phyloP scores from a whole-genome alignment of 2,329 filamentous ascomycete genomes.

The Fonsecaea erecta region DNA sequence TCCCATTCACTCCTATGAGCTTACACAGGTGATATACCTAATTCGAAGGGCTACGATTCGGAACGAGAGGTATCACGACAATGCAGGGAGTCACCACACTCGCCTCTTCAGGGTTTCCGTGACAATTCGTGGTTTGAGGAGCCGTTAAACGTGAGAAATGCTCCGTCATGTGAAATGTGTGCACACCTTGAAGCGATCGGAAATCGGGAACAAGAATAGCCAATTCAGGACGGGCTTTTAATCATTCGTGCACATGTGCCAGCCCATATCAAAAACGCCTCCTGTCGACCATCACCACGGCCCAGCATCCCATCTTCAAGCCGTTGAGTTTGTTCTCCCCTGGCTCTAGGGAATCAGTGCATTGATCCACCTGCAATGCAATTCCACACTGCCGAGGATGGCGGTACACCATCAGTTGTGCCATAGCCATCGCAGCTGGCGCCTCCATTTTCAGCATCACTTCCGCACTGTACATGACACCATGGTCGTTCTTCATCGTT shows the following conservation, averaged over 20 bases:
- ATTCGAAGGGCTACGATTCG: not conserved
- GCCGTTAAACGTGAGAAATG: not conserved
- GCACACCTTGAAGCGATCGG: not conserved
- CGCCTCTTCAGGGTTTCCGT: not conserved
- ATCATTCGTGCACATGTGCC: slow-evolving; percentile 19
- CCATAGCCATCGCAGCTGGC: not conserved
- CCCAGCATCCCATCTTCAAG: slow-evolving; percentile 30
- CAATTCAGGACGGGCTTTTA: not conserved
- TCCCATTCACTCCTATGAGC: not conserved
- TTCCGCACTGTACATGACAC: slow-evolving; percentile 3
- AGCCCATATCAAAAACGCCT: slow-evolving; percentile 23
- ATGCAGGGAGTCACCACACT: not conserved
- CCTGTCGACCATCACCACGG: slow-evolving; percentile 20
- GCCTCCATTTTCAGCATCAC: not conserved
- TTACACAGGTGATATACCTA: not conserved
- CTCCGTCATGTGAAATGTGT: not conserved
- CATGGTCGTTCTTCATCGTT: not conserved
- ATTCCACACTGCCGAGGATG: not conserved
- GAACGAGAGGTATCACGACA: not conserved
- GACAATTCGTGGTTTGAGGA: not conserved
- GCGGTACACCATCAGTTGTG: not conserved
- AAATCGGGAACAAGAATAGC: not conserved
- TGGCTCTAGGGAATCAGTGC: slow-evolving; percentile 27
- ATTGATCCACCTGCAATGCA: slow-evolving; percentile 1
- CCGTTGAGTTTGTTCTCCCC: slow-evolving; percentile 2